Evolutionary conservation across 306 rosid species (phyloP).

Genomic region (Lathyrus tuberosus): DNA sequence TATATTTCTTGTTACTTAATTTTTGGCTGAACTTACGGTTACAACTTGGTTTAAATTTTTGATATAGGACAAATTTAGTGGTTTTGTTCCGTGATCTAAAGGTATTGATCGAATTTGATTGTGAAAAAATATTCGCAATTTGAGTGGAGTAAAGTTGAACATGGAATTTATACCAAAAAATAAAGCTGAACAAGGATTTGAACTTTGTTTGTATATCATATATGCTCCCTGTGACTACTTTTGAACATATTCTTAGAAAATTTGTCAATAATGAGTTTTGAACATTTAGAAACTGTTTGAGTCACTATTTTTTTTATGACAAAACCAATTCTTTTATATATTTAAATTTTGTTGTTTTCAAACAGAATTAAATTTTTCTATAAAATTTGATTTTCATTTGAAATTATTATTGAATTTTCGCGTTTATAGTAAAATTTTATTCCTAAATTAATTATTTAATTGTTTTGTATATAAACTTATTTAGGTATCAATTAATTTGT

Average conservation of each 20-base stretch:
- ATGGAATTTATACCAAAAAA: background rate
- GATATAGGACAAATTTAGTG: background rate
- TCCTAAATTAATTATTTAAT: no score
- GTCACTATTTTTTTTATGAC: no score
- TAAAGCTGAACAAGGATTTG: background rate
- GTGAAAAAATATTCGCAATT: background rate
- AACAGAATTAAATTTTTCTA: background rate
- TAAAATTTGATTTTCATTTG: background rate
- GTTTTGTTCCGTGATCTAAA: background rate
- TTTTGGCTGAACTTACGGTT: conserved; percentile 5
- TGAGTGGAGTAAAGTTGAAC: background rate
- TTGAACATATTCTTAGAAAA: conserved; percentile 12
- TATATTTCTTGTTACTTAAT: conserved; percentile 12
- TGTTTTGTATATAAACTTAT: no score
- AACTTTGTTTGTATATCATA: background rate
- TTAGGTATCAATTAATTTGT: no score
- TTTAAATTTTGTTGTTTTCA: background rate
- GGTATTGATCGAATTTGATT: conserved; percentile 15
- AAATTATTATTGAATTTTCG: background rate
- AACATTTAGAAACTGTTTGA: no score
- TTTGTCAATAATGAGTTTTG: no score
- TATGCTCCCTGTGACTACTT: background rate
- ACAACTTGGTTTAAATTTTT: background rate
- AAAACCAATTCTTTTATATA: no score
- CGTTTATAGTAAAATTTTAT: no score